These are phyloP conservation scores for Lentithecium fluviatile DNA, from an alignment of 495 filamentous ascomycete species.

Conservation along the genomic window DNA sequence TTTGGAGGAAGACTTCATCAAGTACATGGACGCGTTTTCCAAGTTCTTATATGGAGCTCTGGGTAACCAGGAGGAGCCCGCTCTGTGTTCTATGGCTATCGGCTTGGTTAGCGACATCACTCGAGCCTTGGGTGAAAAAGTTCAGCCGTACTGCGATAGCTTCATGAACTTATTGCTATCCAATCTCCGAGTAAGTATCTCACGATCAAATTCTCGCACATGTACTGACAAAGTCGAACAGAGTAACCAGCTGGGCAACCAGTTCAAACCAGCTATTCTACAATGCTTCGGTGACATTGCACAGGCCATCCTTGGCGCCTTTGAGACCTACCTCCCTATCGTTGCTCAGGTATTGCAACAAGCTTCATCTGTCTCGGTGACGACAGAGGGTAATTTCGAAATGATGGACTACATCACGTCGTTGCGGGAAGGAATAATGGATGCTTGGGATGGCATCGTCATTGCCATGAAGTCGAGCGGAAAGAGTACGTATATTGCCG, in stretches of 20 bases:
- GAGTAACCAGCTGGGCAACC: constrained; percentile 76
- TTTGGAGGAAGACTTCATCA: constrained; percentile 85
- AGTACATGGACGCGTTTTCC: constrained; percentile 93
- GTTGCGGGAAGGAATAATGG: constrained; percentile 95
- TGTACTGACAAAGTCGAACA: constrained; percentile 40
- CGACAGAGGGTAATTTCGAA: constrained; percentile 71
- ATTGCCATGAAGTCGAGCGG: constrained; percentile 80
- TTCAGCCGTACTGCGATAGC: constrained; percentile 89
- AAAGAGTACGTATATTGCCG: constrained; percentile 59
- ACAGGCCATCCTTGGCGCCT: constrained; percentile 87
- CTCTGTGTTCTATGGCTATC: constrained; percentile 94
- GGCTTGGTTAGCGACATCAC: constrained; percentile 94
- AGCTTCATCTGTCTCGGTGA: constrained; percentile 74
- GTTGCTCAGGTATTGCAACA: constrained; percentile 93
- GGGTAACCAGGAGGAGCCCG: constrained; percentile 90
- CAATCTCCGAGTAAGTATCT: constrained; percentile 71
- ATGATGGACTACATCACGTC: constrained; percentile 95
- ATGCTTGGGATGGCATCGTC: constrained; percentile 96
- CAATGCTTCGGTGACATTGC: constrained; percentile 98
- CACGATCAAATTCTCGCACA: background rate
- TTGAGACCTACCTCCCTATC: constrained; percentile 86
- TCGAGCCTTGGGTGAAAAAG: constrained; percentile 81
- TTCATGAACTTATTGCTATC: constrained; percentile 97
- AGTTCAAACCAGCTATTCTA: constrained; percentile 96
- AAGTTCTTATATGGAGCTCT: constrained; percentile 91